Base-by-base conservation (phyloP, 768 basidiomycete genomes). In the Boletus fagicola region DNA sequence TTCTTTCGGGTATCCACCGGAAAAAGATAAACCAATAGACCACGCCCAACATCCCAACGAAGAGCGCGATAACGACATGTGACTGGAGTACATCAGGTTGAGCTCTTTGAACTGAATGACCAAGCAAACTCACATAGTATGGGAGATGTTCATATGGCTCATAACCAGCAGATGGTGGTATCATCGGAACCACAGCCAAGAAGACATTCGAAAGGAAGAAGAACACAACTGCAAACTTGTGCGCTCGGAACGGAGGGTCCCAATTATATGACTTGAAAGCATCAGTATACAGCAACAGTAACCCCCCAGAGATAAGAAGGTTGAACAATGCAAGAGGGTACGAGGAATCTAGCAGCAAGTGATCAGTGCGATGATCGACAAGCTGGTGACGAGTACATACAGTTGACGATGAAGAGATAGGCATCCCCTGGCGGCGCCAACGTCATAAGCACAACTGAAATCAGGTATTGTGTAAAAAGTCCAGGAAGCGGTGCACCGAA, bases 381-480 rank as follows among this genome's bases (percentile, higher is more conserved):
- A 47, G 20, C 53, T 38, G 28, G 31, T 24, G 20, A 51, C 12
- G 9, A 26, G 18, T 22, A 68, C 86, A 59, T 51, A 86, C 88
- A 66, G 63, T 82, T 87, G 54, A 88, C 76, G 62, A 85, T 77
- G 70, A 92, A 89, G 31, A 83, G 76, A 64, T 88, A 92, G 0
- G 86, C 87, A 61, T 91, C 89, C 3, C 90, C 88, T 0, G 86
- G 79, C 0, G 89, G 90, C 0, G 85, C 76, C 1, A 77, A 76
- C 7, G 83, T 62, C 47, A 87, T 74, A 54, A 87, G 74, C 12
- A 78, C 61, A 22, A 81, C 77, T 0, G 86, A 87, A 16, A 88
- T 64, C 6, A 82, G 20, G 69, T 83, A 91, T 62, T 88, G 87
- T 0, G 78, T 73, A 47, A 84, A 78, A 4, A 92, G 74, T 0